Conservation (phyloP, 2,329 filamentous ascomycete genomes). For the Fusarium poae region DNA sequence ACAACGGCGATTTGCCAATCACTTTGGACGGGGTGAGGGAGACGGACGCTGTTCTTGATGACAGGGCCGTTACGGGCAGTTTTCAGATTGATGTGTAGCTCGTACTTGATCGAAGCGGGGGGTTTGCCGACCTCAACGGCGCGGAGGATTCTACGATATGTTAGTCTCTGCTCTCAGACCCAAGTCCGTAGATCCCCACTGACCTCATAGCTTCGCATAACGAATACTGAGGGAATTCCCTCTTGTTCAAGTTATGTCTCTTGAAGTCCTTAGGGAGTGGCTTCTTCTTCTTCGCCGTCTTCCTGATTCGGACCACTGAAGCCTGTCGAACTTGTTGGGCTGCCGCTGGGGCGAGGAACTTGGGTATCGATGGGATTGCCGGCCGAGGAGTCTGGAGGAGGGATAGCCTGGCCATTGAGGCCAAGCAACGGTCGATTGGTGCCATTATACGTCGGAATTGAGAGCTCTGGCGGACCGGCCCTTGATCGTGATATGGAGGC, state of each 20-base stretch:
- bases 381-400: conserved; percentile 60
- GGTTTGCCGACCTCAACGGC: conserved; percentile 90
- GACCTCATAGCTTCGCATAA: conserved; percentile 95
- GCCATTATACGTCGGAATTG: conserved; percentile 59
- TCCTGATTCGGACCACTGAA: conserved; percentile 61
- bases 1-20: conserved; percentile 92
- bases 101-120: conserved; percentile 84
- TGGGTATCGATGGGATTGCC: conserved; percentile 59
- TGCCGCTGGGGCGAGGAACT: conserved; percentile 63
- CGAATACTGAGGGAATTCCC: conserved; percentile 76
- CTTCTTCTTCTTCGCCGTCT: conserved; percentile 68
- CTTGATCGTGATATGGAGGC: conserved; percentile 33
- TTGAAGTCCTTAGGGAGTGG: conserved; percentile 73
- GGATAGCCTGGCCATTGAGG: conserved; percentile 66
- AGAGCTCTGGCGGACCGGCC: conserved; percentile 45
- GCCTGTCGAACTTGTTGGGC: conserved; percentile 59
- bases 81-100: conserved; percentile 84
- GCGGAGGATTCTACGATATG: conserved; percentile 78
- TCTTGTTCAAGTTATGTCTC: conserved; percentile 74
- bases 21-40: conserved; percentile 91
- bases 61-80: conserved; percentile 88
- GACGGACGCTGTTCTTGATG: conserved; percentile 86
- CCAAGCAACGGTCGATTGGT: conserved; percentile 65
- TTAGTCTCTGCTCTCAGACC: conserved; percentile 2
- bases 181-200: conserved; percentile 37